Evolutionary conservation across 1,284 basidiomycete genomes (phyloP), one percentile per base, ranked within the genome.

Genomic region (Veloporphyrellus conicus): DNA sequence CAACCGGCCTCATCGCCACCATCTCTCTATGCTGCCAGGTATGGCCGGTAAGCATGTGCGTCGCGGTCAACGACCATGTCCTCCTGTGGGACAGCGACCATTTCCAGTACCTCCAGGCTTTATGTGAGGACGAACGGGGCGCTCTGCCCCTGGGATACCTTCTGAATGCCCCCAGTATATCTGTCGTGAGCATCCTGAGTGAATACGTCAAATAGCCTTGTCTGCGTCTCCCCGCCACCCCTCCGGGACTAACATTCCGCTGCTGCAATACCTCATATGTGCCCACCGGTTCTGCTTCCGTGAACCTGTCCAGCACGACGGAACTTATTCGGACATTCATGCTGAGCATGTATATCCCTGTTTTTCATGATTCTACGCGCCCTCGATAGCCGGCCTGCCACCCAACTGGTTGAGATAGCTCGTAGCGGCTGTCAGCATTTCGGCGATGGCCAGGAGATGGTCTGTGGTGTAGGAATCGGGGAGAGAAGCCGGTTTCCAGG

Each of bases 381-480:
- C 15, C 9, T 53, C 49, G 4, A 37, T 4, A 4, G 37, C 41
- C 10, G 20, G 10, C 1, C 19, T 15, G 0, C 25, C 3, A 6
- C 15, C 35, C 1, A 45, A 9, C 2, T 39, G 27, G 22, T 45
- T 14, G 1, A 53, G 25, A 6, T 59, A 22, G 1, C 43, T 33
- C 0, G 59, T 64, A 12, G 60, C 59, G 28, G 68, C 41, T 28
- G 54, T 29, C 6, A 63, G 61, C 68, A 74, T 73, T 38, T 69
- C 63, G 0, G 66, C 62, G 28, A 73, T 64, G 10, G 73, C 67
- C 0, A 70, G 72, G 9, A 67, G 46, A 16, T 70, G 72, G 38
- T 72, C 72, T 4, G 54, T 20, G 15, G 56, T 60, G 46, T 71
- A 71, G 0, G 70, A 64, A 3, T 64, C 56, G 3, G 74, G 62